These are phyloP conservation scores for Cynara cardunculus DNA, from an alignment of 129 eudicot genomes.

Conservation along the genomic window DNA sequence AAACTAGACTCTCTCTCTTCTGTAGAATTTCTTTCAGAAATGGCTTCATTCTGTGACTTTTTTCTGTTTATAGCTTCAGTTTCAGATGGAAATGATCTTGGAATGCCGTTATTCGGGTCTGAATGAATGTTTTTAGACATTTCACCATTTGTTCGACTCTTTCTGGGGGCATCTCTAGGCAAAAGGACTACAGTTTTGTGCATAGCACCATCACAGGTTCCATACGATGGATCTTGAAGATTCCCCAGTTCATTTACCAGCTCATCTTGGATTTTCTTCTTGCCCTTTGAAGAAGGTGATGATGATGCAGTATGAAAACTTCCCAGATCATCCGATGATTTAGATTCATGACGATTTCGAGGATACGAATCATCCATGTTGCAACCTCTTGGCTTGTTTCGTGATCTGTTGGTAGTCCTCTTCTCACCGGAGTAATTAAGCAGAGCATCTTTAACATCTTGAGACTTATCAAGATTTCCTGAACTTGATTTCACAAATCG, in stretches of 20 bases:
- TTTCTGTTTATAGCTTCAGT: conserved; percentile 4
- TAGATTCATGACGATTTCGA: conserved; percentile 15
- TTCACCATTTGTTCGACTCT: background rate
- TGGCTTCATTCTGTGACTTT: conserved; percentile 12
- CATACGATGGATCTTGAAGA: conserved; percentile 21
- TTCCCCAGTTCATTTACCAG: conserved; percentile 17
- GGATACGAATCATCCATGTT: conserved; percentile 11
- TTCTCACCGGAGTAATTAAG: conserved; percentile 25
- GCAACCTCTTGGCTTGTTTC: conserved; percentile 21
- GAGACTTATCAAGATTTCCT: conserved; percentile 15
- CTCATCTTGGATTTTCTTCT: conserved; percentile 47
- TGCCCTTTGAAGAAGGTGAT: conserved; percentile 41
- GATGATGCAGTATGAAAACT: conserved; percentile 20
- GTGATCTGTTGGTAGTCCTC: conserved; percentile 21
- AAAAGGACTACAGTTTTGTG: conserved; percentile 19
- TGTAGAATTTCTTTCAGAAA: conserved; percentile 4
- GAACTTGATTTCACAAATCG: conserved; percentile 7
- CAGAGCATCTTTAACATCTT: conserved; percentile 19
- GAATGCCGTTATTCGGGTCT: conserved; percentile 11
- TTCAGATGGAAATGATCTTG: conserved; percentile 1
- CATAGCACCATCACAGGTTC: background rate
- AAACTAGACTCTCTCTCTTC: conserved; percentile 28
- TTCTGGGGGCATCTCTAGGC: background rate
- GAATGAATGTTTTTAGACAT: conserved; percentile 1
- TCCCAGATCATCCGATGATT: conserved; percentile 18